Base-by-base conservation (phyloP, 495 filamentous ascomycete genomes). In the Penicillium cinerascens region DNA sequence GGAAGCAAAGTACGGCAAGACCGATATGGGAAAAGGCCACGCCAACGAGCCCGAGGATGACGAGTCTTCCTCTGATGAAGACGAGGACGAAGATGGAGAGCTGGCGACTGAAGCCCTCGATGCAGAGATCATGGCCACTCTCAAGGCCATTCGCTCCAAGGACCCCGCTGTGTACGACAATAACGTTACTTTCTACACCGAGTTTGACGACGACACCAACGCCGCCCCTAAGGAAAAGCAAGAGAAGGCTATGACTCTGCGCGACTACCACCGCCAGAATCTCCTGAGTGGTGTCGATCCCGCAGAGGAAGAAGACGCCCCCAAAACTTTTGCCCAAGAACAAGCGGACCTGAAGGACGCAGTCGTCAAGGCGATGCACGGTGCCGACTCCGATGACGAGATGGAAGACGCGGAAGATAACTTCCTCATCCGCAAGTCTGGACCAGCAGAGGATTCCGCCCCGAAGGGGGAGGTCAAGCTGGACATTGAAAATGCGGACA, bases 131-230 rank as follows among this genome's bases (percentile, higher is more conserved):
- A 81, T 83, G 18, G 88, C 83, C 13, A 93, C 90, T 0, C 75
- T 98, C 27, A 78, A 86, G 42, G 93, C 93, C 29, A 93, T 98
- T 58, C 83, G 86, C 48, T 83, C 78, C 47, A 97, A 91, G 68
- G 92, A 98, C 62, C 93, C 93, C 18, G 75, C 87, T 27, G 81
- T 98, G 36, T 97, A 97, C 74, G 87, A 97, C 65, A 78, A 83
- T 49, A 77, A 84, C 13, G 77, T 75, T 43, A 88, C 73, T 15
- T 98, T 97, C 74, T 97, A 88, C 68, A 70, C 71, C 21, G 73
- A 83, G 26, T 70, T 84, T 29, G 85, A 89, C 11, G 71, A 78
- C 20, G 68, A 72, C n/a, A 58, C 59, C 6, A 35, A 61, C 50
- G 21, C 59, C 20, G 27, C 52, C 6, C 50, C 41, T 16, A 61